phyloP scores from a whole-genome alignment of 192 early-diverging fungal species.

The Entomortierella lignicola region DNA sequence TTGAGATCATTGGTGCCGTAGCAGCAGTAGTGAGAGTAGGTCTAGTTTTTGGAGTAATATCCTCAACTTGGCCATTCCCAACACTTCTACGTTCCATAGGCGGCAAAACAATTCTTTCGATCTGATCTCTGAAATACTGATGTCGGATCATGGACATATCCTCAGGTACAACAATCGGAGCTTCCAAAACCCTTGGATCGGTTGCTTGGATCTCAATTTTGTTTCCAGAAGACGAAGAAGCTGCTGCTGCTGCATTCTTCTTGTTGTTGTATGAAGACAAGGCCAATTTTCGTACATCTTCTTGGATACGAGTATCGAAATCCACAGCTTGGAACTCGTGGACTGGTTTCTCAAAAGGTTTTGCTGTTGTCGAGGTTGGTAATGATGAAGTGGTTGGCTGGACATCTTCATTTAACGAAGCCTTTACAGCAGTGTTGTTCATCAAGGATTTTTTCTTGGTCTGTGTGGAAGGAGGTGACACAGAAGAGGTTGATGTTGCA shows the following conservation, averaged over 20 bases:
- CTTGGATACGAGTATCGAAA: slow-evolving; percentile 38
- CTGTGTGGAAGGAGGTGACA: slow-evolving; percentile 14
- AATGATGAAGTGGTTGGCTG: no score
- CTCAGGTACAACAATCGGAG: slow-evolving; percentile 40
- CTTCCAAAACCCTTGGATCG: slow-evolving; percentile 31
- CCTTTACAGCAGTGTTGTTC: not conserved
- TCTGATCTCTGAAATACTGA: slow-evolving; percentile 25
- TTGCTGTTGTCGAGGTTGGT: slow-evolving; percentile 2
- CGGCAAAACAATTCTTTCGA: slow-evolving; percentile 24
- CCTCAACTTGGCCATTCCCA: not conserved
- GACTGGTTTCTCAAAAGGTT: not conserved
- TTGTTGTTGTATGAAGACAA: slow-evolving; percentile 4
- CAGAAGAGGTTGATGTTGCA: slow-evolving; percentile 13
- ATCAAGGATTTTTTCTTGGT: slow-evolving; percentile 8
- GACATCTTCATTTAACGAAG: not conserved
- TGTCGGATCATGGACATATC: slow-evolving; percentile 19
- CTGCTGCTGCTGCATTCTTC: not conserved
- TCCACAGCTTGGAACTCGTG: slow-evolving; percentile 20
- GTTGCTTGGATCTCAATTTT: slow-evolving; percentile 19
- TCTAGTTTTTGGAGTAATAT: not conserved
- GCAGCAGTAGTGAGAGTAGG: no score
- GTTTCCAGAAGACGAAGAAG: not conserved
- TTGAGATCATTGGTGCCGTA: not conserved
- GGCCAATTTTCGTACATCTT: slow-evolving; percentile 23
- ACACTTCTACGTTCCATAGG: slow-evolving; percentile 16